Conservation (phyloP, 2,329 filamentous ascomycete genomes). For the Neocucurbitaria cava region DNA sequence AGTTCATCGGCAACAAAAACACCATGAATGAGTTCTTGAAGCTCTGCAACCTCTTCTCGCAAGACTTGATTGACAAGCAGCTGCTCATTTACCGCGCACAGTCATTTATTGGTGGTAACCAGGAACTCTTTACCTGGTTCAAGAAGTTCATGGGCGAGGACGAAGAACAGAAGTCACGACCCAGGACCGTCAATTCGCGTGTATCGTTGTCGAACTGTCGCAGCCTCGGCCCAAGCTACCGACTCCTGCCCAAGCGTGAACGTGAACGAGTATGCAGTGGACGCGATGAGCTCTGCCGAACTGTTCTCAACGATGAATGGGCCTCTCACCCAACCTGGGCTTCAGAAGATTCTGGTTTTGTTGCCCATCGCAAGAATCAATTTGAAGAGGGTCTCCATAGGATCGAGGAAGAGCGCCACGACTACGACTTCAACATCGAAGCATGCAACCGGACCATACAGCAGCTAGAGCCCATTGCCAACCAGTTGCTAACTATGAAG, state of each 20-base stretch:
- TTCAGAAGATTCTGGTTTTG: slow-evolving; percentile 96
- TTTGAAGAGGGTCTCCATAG: slow-evolving; percentile 94
- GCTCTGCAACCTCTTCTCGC: slow-evolving; percentile 92
- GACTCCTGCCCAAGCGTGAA: slow-evolving; percentile 87
- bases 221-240: slow-evolving; percentile 94
- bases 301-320: slow-evolving; percentile 97
- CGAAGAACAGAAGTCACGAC: slow-evolving; percentile 57
- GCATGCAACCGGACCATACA: slow-evolving; percentile 94
- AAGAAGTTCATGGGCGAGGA: slow-evolving; percentile 82
- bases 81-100: slow-evolving; percentile 83
- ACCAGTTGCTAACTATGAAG: slow-evolving; percentile 83
- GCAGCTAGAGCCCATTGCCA: slow-evolving; percentile 90
- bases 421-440: slow-evolving; percentile 99
- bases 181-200: slow-evolving; percentile 77
- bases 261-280: slow-evolving; percentile 91
- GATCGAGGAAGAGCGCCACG: slow-evolving; percentile 97
- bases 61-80: slow-evolving; percentile 87
- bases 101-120: slow-evolving; percentile 85
- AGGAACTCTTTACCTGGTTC: slow-evolving; percentile 89
- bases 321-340: slow-evolving; percentile 99
- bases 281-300: slow-evolving; percentile 90
- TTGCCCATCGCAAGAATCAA: slow-evolving; percentile 95
- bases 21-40: slow-evolving; percentile 96
- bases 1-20: slow-evolving; percentile 90
- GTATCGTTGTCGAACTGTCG: slow-evolving; percentile 96